Base-by-base conservation (phyloP, 2,329 filamentous ascomycete genomes). In the Coniella vitis region DNA sequence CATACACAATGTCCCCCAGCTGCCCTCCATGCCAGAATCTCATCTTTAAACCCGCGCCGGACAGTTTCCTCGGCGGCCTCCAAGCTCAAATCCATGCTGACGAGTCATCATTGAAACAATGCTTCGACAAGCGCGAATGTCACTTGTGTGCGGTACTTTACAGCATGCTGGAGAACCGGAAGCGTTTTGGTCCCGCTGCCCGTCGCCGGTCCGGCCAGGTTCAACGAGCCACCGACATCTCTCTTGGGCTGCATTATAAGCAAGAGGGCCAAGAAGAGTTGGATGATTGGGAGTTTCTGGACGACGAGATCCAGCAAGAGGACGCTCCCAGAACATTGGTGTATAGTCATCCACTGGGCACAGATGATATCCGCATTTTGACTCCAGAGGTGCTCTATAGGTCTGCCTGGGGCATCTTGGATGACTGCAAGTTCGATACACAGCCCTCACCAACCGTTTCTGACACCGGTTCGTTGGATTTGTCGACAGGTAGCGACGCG, bases 261-360 rank as follows among this genome's bases (percentile, higher is more conserved):
- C 20, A 34, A 8, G 19, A 16, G 5, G 37, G 37, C 13, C 20
- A 40, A 22, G 36, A 34, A 39, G 25, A 36, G 17, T 46, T 29
- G 2, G 44, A 34, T n/a, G 36, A 40, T 13, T 47, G 44, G 44
- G 44, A 39, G 13, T 39, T 47, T 10, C 16, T 47, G 4, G 44
- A 47, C 35, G 44, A 47, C 31, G 14, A 34, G 17, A 37, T 14
- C 22, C 44, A 47, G 3, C 38, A 25, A 5, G 44, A 34, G n/a
- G 44, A 47, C 22, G 32, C 44, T 7, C 44, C 44, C 4, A 47
- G 35, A 10, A 29, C 38, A 8, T 20, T 47, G 8, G 35, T 19
- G 1, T 47, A 38, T 12, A 32, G 36, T 2, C 44, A 47, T 40
- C 44, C 44, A 21, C 17, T 40, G 3, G 44, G 44, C 1, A 19